Percentiles rank a stretch among this genome's conserved stretches.
Evolutionary conservation across 2,329 filamentous ascomycete species (phyloP).

Genomic region (Byssoonygena ceratinophila): DNA sequence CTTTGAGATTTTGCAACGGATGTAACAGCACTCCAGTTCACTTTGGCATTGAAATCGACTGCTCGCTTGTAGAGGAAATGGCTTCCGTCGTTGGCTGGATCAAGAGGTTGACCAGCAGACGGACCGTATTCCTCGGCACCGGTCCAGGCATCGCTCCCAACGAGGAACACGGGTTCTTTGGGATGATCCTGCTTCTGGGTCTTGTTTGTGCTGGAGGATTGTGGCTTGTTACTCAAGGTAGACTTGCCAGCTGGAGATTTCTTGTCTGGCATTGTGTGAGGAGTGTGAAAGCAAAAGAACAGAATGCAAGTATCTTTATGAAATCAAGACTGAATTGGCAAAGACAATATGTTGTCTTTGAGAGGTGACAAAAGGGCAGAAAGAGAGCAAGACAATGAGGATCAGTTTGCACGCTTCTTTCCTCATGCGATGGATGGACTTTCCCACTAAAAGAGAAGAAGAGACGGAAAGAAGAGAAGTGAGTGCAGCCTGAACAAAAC

Average conservation of each 20-base stretch:
- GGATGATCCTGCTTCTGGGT: too few species aligned
- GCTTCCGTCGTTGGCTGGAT: not conserved
- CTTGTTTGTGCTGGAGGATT: not conserved
- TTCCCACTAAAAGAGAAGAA: not conserved
- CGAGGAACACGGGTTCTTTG: not conserved
- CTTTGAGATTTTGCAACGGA: not conserved
- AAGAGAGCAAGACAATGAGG: not conserved
- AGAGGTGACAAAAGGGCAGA: too few species aligned
- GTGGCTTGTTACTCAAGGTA: not conserved
- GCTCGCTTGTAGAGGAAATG: slow-evolving; percentile 7
- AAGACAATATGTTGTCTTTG: too few species aligned
- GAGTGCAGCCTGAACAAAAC: too few species aligned
- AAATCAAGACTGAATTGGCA: too few species aligned
- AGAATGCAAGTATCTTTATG: too few species aligned
- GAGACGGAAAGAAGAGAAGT: too few species aligned
- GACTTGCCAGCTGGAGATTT: not conserved
- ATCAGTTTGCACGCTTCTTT: not conserved
- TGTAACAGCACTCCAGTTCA: not conserved
- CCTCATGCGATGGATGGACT: not conserved
- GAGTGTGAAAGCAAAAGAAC: too few species aligned
- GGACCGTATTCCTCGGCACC: not conserved
- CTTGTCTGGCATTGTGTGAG: not conserved
- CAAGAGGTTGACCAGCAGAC: not conserved
- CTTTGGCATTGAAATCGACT: not conserved
- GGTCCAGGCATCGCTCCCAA: not conserved